Conservation (phyloP, 192 early-diverging fungal species). For the Radiomyces spectabilis region DNA sequence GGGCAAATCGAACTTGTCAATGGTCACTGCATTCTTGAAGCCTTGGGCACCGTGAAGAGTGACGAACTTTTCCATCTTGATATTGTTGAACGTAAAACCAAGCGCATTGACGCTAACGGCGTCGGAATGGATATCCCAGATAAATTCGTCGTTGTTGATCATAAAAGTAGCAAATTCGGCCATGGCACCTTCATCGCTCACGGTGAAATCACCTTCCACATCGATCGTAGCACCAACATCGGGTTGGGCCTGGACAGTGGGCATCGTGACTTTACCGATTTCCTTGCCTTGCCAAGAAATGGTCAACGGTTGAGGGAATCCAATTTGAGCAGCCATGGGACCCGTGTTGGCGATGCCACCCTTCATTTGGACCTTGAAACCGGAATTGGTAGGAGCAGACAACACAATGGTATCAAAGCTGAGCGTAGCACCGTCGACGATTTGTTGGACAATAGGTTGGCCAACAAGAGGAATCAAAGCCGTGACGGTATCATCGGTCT, state of each 20-base stretch:
- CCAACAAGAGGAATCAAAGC: constrained; percentile 45
- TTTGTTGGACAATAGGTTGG: constrained; percentile 45
- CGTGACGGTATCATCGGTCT: constrained; percentile 38
- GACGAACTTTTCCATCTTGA: constrained; percentile 43
- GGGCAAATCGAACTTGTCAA: constrained; percentile 42
- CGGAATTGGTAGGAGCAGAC: constrained; percentile 28
- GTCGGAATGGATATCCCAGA: constrained; percentile 38
- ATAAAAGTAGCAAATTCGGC: constrained; percentile 38
- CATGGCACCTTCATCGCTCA: constrained; percentile 35
- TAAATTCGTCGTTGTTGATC: constrained; percentile 38
- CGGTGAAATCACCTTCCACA: constrained; percentile 27
- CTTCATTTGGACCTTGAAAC: constrained; percentile 31
- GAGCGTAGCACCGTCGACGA: constrained; percentile 34
- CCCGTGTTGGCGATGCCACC: constrained; percentile 41
- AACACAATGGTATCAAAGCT: constrained; percentile 29
- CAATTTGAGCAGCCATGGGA: constrained; percentile 39
- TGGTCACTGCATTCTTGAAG: constrained; percentile 31
- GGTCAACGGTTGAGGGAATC: constrained; percentile 32
- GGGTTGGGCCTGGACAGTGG: constrained; percentile 29
- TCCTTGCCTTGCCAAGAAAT: constrained; percentile 29
- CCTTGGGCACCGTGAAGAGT: constrained; percentile 36
- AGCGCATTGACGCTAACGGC: constrained; percentile 46
- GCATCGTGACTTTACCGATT: constrained; percentile 41
- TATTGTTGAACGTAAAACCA: constrained; percentile 36
- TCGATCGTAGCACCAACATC: constrained; percentile 41